Conservation (phyloP, 176 grass and related monocot genomes). For the Triticum aestivum region IWGSC_CS_RefSeq_v2.1 NC_057801.1:577591832-577592331, state of each 20-base stretch:
- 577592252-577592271: slow-evolving; percentile 32
- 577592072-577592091: slow-evolving; percentile 16
- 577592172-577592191: slow-evolving; percentile 34
- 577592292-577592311: slow-evolving; percentile 30
- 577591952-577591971: slow-evolving; percentile 28
- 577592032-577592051: slow-evolving; percentile 25
- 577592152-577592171: slow-evolving; percentile 40
- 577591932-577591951: slow-evolving; percentile 27
- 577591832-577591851: slow-evolving; percentile 28
- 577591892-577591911: slow-evolving; percentile 47
- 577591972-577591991: slow-evolving; percentile 24
- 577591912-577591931: slow-evolving; percentile 8
- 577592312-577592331: slow-evolving; percentile 47
- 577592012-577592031: neutral
- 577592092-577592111: slow-evolving; percentile 34
- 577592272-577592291: slow-evolving; percentile 22
- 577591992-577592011: slow-evolving; percentile 30
- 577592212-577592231: slow-evolving; percentile 38
- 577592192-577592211: slow-evolving; percentile 47
- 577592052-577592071: slow-evolving; percentile 50
- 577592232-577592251: slow-evolving; percentile 38
- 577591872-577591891: slow-evolving; percentile 29
- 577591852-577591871: slow-evolving; percentile 38
- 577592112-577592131: slow-evolving; percentile 58
- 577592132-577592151: slow-evolving; percentile 53